Evolutionary conservation across 1,139 yeast genomes (phyloP), one percentile per base, ranked within the genome.

Genomic region (Debaryomycetaceae sp.): DNA sequence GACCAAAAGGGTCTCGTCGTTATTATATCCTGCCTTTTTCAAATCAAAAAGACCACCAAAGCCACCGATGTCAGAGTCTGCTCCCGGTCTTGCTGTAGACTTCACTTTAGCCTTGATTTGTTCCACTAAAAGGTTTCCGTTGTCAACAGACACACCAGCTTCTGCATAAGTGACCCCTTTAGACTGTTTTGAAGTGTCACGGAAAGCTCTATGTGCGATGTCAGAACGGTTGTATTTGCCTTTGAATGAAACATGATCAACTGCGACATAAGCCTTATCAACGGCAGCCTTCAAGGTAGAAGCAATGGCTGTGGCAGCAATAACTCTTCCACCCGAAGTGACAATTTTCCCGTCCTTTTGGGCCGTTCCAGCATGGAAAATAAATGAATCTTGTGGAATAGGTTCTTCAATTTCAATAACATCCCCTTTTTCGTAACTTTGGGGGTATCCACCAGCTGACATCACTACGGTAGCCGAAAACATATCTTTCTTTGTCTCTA

Each of bases 401-500:
- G 77, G 61, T 14, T 70, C 59, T 27, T 65, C 63, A 47, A 90
- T 69, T 5, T 83, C 80, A 59, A 95, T 91, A 59, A 75, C 86
- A 58, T 91, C 96, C 42, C 96, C 97, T 70, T 90, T 93, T 34
- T 70, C 70, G 66, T 95, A 95, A 9, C 81, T 53, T 56, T 87
- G 95, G 14, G 99, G 99, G 65, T 95, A 95, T 2, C 99, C 99
- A 51, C 93, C 97, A 49, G 99, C 98, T 40, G 97, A 83, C 81
- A 93, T 78, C 7, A 95, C 98, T 27, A 95, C 97, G 9, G 98
- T 91, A 36, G 97, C 85, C 37, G 96, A 83, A 55, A 76, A 88
- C 46, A 76, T 77, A 55, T 81, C 74, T 40, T 77, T 73, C 55
- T 83, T 78, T 43, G 86, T 71, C 45, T 77, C 75, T 57, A 93